A percentile compares a stretch with the other conserved stretches of the same genome.
Conservation (phyloP, 192 early-diverging fungal genomes). For the Diversispora epigaea region DNA sequence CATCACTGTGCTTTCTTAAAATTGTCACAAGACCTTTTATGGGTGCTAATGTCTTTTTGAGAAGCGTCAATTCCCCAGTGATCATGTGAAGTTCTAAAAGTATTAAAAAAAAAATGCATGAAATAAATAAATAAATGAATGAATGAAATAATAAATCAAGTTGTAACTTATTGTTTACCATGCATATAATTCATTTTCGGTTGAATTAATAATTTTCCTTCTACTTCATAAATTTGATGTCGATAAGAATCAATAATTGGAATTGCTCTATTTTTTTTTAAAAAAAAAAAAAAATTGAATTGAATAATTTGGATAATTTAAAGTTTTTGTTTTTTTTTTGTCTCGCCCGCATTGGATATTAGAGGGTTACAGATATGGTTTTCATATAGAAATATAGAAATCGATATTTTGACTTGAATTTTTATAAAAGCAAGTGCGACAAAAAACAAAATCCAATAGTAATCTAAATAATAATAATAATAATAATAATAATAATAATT, state of each 20-base stretch:
- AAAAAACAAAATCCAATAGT: no score
- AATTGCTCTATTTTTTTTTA: slow-evolving; percentile 36
- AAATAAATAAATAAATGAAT: not conserved
- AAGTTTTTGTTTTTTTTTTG: no score
- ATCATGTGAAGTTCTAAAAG: slow-evolving; percentile 47
- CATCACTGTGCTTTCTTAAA: slow-evolving; percentile 36
- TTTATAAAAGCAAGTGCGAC: no score
- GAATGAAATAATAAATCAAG: not conserved
- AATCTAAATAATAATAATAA: no score
- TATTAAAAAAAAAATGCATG: not conserved
- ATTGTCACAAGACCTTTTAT: slow-evolving; percentile 45
- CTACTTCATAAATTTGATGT: slow-evolving; percentile 44
- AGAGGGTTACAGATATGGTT: no score
- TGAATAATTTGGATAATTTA: no score
- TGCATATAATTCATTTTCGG: slow-evolving; percentile 44
- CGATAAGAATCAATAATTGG: slow-evolving; percentile 47
- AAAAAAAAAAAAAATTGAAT: no score
- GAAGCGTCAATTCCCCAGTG: slow-evolving; percentile 43
- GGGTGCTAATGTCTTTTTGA: slow-evolving; percentile 48
- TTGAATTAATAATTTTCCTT: slow-evolving; percentile 39
- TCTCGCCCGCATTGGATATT: no score
- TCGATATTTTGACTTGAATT: no score
- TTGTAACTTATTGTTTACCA: not conserved
- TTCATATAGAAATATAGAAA: no score
- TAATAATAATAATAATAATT: no score